Evolutionary conservation across 2,329 filamentous ascomycete species (phyloP).

Genomic region (Colletotrichum graminicola): DNA sequence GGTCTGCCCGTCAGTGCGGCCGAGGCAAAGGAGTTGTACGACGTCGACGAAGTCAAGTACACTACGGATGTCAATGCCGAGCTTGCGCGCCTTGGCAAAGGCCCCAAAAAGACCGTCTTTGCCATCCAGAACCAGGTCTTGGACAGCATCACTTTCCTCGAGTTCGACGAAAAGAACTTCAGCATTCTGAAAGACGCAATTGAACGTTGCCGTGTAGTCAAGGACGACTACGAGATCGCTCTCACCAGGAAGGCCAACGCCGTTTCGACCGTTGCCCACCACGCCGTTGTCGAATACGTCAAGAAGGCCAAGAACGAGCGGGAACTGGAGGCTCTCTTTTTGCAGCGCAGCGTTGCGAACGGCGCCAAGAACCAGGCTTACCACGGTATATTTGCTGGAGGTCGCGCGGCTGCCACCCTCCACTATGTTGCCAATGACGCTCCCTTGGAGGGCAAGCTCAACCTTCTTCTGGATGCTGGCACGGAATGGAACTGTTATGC

Average conservation of each 20-base stretch:
- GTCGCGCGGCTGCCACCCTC: slow-evolving; percentile 83
- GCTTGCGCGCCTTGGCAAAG: slow-evolving; percentile 66
- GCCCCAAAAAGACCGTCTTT: slow-evolving; percentile 68
- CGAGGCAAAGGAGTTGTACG: slow-evolving; percentile 82
- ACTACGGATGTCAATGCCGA: slow-evolving; percentile 81
- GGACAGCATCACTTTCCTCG: slow-evolving; percentile 76
- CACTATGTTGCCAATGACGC: slow-evolving; percentile 89
- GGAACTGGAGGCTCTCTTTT: slow-evolving; percentile 85
- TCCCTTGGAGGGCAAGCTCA: slow-evolving; percentile 76
- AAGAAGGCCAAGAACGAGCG: slow-evolving; percentile 79
- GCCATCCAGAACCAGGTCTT: slow-evolving; percentile 85
- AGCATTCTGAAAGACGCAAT: slow-evolving; percentile 69
- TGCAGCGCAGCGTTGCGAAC: slow-evolving; percentile 79
- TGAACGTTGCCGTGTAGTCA: slow-evolving; percentile 76
- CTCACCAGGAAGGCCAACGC: slow-evolving; percentile 79
- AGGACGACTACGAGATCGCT: slow-evolving; percentile 81
- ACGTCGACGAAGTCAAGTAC: slow-evolving; percentile 82
- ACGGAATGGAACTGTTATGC: slow-evolving; percentile 81
- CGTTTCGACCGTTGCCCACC: slow-evolving; percentile 76
- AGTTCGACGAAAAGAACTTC: slow-evolving; percentile 63
- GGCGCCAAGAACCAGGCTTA: slow-evolving; percentile 89
- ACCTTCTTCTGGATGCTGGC: slow-evolving; percentile 87
- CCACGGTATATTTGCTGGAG: slow-evolving; percentile 85
- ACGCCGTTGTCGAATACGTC: slow-evolving; percentile 70
- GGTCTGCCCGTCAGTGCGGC: slow-evolving; percentile 83